Evolutionary conservation across 305 asterid species (phyloP).

Genomic region (Fraxinus velutina): DNA sequence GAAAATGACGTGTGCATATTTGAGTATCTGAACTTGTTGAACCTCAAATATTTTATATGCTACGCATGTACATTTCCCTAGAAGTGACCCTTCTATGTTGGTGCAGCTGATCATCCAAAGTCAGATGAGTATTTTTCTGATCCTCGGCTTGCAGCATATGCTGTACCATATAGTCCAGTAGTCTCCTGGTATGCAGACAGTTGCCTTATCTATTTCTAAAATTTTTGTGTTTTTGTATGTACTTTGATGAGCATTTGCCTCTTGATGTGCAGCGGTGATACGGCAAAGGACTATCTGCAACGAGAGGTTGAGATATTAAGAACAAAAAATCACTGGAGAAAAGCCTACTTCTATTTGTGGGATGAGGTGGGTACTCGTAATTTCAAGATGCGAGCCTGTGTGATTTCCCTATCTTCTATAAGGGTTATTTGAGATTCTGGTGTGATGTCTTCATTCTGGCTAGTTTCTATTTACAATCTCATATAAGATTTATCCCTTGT

Average conservation of each 20-base stretch:
- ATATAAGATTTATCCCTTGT: not conserved
- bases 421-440: not conserved
- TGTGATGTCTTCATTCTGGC: constrained; percentile 5
- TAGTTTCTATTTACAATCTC: constrained; percentile 12
- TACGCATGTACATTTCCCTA: not conserved
- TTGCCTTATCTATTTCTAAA: constrained; percentile 24
- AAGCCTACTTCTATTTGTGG: constrained; percentile 98
- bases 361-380: constrained; percentile 74
- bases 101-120: constrained; percentile 93
- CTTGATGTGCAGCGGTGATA: constrained; percentile 61
- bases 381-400: constrained; percentile 13
- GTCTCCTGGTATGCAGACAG: constrained; percentile 51
- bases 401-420: constrained; percentile 17
- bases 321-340: constrained; percentile 82
- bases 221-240: constrained; percentile 22
- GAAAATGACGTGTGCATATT: not conserved
- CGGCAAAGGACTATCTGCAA: constrained; percentile 68
- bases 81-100: constrained; percentile 18
- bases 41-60: not conserved
- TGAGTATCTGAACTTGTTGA: not conserved
- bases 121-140: constrained; percentile 90
- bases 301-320: constrained; percentile 81
- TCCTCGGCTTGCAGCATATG: constrained; percentile 97
- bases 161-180: constrained; percentile 83
- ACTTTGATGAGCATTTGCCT: constrained; percentile 35